phyloP scores from a whole-genome alignment of 2,329 filamentous ascomycete species.

The Didymella pinodella region DNA sequence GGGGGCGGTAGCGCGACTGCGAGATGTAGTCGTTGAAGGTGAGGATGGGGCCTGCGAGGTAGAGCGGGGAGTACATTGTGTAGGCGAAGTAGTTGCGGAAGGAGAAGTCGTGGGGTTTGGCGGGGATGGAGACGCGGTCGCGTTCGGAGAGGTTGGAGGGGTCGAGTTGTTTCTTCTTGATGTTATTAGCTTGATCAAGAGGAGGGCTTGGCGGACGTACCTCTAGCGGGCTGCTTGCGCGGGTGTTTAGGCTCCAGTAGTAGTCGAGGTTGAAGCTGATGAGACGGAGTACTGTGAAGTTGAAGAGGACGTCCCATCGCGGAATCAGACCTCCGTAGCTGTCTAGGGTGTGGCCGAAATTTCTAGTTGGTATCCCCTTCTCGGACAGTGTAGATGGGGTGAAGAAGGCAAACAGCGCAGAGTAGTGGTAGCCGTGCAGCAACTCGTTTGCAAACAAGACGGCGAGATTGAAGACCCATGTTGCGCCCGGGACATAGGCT shows the following conservation, averaged over 20 bases:
- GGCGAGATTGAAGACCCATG: slow-evolving; percentile 89
- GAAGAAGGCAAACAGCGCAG: slow-evolving; percentile 65
- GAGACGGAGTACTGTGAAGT: slow-evolving; percentile 88
- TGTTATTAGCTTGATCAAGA: slow-evolving; percentile 64
- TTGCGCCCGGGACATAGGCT: slow-evolving; percentile 73
- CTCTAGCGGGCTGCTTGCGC: slow-evolving; percentile 73
- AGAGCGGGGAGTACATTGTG: slow-evolving; percentile 88
- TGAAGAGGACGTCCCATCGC: slow-evolving; percentile 97
- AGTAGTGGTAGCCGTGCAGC: slow-evolving; percentile 76
- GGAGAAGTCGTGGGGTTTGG: slow-evolving; percentile 72
- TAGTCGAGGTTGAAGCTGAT: slow-evolving; percentile 98
- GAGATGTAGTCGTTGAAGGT: slow-evolving; percentile 99
- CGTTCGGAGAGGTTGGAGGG: slow-evolving; percentile 84
- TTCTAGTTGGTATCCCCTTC: slow-evolving; percentile 56
- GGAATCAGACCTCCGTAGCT: slow-evolving; percentile 81
- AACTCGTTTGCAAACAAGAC: slow-evolving; percentile 92
- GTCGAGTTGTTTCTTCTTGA: slow-evolving; percentile 98
- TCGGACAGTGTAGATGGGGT: slow-evolving; percentile 53
- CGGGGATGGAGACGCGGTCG: slow-evolving; percentile 82
- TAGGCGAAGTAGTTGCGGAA: slow-evolving; percentile 92
- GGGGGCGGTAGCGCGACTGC: slow-evolving; percentile 76
- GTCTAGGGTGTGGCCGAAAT: slow-evolving; percentile 78
- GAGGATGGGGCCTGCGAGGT: slow-evolving; percentile 89
- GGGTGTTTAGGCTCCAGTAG: slow-evolving; percentile 83
- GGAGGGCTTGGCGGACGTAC: slow-evolving; percentile 61